phyloP scores from a whole-genome alignment of 495 filamentous ascomycete genomes.

The Trypethelium eluteriae region DNA sequence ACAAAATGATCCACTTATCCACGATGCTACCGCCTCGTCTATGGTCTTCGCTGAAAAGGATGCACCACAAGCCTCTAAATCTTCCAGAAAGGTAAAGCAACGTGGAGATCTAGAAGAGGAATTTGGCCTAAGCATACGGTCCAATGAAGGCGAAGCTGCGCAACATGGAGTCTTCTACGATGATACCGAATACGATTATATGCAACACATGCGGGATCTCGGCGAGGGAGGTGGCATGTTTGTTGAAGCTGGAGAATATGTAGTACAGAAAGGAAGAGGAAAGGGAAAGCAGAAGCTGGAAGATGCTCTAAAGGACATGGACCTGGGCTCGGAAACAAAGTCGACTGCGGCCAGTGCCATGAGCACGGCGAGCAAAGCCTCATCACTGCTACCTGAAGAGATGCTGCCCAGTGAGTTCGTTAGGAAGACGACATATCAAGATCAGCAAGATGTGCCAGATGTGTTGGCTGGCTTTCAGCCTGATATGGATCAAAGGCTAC shows the following conservation, averaged over 20 bases:
- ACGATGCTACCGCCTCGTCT: constrained; percentile 72
- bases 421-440: constrained; percentile 72
- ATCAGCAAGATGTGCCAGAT: constrained; percentile 90
- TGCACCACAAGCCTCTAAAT: constrained; percentile 31
- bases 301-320: constrained; percentile 65
- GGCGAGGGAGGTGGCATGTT: constrained; percentile 41
- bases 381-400: constrained; percentile 53
- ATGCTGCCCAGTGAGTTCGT: constrained; percentile 64
- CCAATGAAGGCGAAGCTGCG: constrained; percentile 93
- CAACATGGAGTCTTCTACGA: constrained; percentile 83
- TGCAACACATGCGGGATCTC: constrained; percentile 95
- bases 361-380: constrained; percentile 25
- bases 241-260: constrained; percentile 48
- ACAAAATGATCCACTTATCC: constrained; percentile 91
- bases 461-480: constrained; percentile 87
- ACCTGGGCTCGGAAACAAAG: constrained; percentile 40
- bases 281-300: constrained; percentile 71
- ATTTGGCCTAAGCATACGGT: constrained; percentile 61
- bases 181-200: constrained; percentile 94
- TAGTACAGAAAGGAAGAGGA: constrained; percentile 51
- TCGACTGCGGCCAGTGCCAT: constrained; percentile 24
- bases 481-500: constrained; percentile 91
- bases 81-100: constrained; percentile 51
- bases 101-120: constrained; percentile 69
- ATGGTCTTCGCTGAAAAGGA: constrained; percentile 60